Base-by-base conservation (phyloP, 768 basidiomycete species). In the Russula vinacea region DNA sequence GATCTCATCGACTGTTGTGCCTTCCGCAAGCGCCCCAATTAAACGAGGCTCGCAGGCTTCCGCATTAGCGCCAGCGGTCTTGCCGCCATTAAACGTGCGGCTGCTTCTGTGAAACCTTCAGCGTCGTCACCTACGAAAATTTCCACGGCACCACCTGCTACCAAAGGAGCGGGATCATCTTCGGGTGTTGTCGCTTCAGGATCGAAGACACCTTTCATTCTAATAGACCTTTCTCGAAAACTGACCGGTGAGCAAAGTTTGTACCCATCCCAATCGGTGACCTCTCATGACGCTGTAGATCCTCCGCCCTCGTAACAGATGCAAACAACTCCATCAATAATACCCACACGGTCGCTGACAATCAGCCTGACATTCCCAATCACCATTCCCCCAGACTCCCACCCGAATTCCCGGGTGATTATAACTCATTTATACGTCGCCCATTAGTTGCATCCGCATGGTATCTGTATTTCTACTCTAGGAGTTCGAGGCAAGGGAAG, bases 401-500 rank as follows among this genome's bases (percentile, higher is more conserved):
- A 32, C 71, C 74, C 60, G 75, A 79, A 73, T 76, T 76, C 49
- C 67, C 71, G 19, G 70, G 75, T 11, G 70, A 76, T 64, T 72
- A 77, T 55, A 73, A 69, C 64, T 83, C 87, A 66, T 89, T 84
- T 71, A 78, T 83, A 63, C 89, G 89, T 17, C 88, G 80, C 61
- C 78, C 88, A 40, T 77, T 92, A 32, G 90, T 90, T 71, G 83
- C 82, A 51, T 74, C 76, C 67, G 87, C 87, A 64, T 92, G 76
- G 90, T 71, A 19, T 60, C 52, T 72, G 63, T 72, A 74, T 74
- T 70, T 69, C 65, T 72, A 68, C 58, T 39, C 62, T 71, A 90
- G 89, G 68, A 88, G 89, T 24, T 88, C 89, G 47, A 86, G 78
- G 75, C 86, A 85, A 14, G 91, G 93, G 75, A 79, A 82, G 70